A percentile compares a stretch with the other conserved stretches of the same genome.
Evolutionary conservation across 2,329 filamentous ascomycete species (phyloP).

Genomic region (Stachybotrys chartarum): DNA sequence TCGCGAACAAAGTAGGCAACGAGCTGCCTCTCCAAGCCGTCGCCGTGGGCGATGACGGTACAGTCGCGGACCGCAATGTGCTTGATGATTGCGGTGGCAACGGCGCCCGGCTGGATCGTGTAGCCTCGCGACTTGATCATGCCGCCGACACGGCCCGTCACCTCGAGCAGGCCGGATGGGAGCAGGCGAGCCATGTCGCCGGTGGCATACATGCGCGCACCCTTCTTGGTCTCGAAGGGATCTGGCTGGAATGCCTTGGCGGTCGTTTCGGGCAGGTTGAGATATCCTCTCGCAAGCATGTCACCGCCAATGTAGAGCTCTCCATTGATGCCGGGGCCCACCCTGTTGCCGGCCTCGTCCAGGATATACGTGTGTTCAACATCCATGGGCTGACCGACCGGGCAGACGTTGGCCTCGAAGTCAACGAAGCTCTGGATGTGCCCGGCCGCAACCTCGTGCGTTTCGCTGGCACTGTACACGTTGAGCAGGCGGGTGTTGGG

Average conservation of each 20-base stretch:
- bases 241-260: constrained; percentile 64
- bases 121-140: constrained; percentile 81
- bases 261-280: constrained; percentile 73
- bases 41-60: constrained; percentile 66
- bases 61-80: constrained; percentile 65
- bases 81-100: constrained; percentile 64
- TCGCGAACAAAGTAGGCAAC: constrained; percentile 72
- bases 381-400: constrained; percentile 65
- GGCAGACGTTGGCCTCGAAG: constrained; percentile 58
- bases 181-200: constrained; percentile 64
- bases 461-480: constrained; percentile 77
- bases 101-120: constrained; percentile 69
- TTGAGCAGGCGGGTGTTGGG: constrained; percentile 67
- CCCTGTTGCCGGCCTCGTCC: constrained; percentile 58
- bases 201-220: constrained; percentile 66
- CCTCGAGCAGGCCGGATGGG: constrained; percentile 62
- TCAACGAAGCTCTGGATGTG: constrained; percentile 64
- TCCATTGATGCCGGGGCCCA: constrained; percentile 55
- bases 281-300: constrained; percentile 67
- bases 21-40: constrained; percentile 67
- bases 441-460: constrained; percentile 71
- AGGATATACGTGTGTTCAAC: constrained; percentile 65
- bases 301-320: constrained; percentile 72
- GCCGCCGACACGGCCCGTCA: constrained; percentile 66
- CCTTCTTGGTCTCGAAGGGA: constrained; percentile 51